These are phyloP conservation scores for Allium cepa DNA, from an alignment of 106 monocot species.

Conservation along the genomic window DNA sequence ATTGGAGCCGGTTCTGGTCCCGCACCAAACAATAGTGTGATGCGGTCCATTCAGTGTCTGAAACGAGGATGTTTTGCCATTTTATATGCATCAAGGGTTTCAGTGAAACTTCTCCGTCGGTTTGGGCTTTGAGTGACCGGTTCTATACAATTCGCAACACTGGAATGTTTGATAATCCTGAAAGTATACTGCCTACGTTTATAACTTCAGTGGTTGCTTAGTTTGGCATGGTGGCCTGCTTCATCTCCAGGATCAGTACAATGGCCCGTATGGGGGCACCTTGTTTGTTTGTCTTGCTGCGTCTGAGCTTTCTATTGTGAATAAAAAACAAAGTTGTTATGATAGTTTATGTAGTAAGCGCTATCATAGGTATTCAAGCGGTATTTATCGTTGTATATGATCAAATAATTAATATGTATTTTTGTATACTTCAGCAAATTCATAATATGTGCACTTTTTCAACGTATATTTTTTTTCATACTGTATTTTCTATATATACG, in stretches of 20 bases:
- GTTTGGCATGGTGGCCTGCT: conserved; percentile 5
- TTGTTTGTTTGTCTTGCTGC: conserved; percentile 3
- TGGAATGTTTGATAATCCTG: not conserved
- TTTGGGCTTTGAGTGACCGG: too few species aligned
- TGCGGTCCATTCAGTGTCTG: conserved; percentile 30
- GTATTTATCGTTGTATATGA: not conserved
- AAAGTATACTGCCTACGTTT: not conserved
- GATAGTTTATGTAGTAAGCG: not conserved
- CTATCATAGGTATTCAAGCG: not conserved
- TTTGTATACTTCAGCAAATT: too few species aligned
- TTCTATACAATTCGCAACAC: too few species aligned
- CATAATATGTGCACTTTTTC: too few species aligned
- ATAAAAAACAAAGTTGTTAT: not conserved
- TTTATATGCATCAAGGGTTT: conserved; percentile 39
- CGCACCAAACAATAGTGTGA: conserved; percentile 29
- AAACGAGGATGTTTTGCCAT: conserved; percentile 8
- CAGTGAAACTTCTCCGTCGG: not conserved
- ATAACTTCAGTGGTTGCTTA: not conserved
- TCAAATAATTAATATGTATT: too few species aligned
- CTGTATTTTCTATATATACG: too few species aligned
- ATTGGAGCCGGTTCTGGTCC: conserved; percentile 33
- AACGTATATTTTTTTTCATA: too few species aligned
- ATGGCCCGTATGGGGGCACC: not conserved
- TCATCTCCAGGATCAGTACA: conserved; percentile 1
- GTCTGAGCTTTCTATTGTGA: not conserved